Percentiles rank a stretch among this genome's conserved stretches.
These are phyloP conservation scores for Elaeagnus macrophylla DNA, from an alignment of 306 rosid species.

Conservation along the genomic window DNA sequence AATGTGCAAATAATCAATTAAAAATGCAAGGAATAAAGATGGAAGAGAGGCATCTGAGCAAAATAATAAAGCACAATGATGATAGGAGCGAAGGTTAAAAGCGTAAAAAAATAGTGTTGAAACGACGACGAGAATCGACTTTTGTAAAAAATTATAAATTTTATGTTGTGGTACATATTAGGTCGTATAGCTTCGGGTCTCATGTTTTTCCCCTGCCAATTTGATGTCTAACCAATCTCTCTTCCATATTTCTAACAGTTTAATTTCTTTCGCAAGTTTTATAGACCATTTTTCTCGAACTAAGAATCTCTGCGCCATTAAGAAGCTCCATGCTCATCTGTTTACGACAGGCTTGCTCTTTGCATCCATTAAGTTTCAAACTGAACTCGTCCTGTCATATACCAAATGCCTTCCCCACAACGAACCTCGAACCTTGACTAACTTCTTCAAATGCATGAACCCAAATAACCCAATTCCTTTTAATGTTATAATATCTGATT, in stretches of 20 bases:
- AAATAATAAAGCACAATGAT: too few species aligned
- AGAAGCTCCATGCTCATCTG: conserved; percentile 49
- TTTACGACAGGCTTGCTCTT: conserved; percentile 41
- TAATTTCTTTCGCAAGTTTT: conserved; percentile 23
- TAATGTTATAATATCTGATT: conserved; percentile 41
- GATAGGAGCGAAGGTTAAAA: too few species aligned
- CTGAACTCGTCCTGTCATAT: conserved; percentile 41
- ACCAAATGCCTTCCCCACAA: conserved; percentile 20
- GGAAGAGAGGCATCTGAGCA: too few species aligned
- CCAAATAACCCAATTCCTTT: conserved; percentile 37
- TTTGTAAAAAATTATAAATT: too few species aligned
- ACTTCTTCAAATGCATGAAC: conserved; percentile 47
- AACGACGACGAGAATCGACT: too few species aligned
- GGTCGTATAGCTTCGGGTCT: too few species aligned
- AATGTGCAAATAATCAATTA: too few species aligned
- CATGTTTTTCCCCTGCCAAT: too few species aligned
- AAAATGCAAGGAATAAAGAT: too few species aligned
- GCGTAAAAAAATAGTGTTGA: too few species aligned
- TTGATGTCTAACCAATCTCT: too few species aligned
- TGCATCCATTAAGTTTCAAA: conserved; percentile 25
- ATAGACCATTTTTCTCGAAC: conserved; percentile 27
- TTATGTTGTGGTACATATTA: too few species aligned
- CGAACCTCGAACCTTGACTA: conserved; percentile 17
- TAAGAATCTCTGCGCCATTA: conserved; percentile 29
- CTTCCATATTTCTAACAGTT: not conserved